Conservation (phyloP, 495 filamentous ascomycete species). For the Aspergillus ostianus region DNA sequence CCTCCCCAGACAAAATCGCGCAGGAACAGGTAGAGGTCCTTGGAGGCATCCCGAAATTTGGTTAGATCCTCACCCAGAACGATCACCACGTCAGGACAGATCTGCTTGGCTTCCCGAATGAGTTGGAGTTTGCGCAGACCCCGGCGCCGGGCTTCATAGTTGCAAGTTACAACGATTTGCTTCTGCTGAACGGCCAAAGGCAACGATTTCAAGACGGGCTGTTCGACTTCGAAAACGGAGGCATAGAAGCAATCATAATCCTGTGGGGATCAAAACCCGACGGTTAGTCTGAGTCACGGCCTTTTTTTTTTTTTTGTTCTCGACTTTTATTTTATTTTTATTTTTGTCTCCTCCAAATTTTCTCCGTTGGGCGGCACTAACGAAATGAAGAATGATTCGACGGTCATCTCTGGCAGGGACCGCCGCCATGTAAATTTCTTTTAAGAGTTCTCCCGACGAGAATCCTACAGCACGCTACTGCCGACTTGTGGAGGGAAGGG, state of each 20-base stretch:
- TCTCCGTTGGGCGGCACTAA: constrained; percentile 36
- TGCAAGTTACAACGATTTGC: constrained; percentile 91
- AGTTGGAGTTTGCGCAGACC: constrained; percentile 83
- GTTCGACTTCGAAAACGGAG: constrained; percentile 78
- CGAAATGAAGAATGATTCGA: constrained; percentile 79
- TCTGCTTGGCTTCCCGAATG: constrained; percentile 73
- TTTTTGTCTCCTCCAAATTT: not conserved
- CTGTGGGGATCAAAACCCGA: constrained; percentile 35
- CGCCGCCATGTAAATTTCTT: constrained; percentile 31
- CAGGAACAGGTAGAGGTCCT: constrained; percentile 70
- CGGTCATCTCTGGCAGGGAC: constrained; percentile 55
- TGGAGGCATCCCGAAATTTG: constrained; percentile 81
- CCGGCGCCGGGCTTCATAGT: constrained; percentile 77
- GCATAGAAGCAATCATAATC: constrained; percentile 96
- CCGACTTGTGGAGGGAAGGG: too few species aligned
- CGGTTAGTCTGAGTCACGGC: constrained; percentile 14
- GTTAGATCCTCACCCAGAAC: constrained; percentile 85
- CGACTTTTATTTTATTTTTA: not conserved
- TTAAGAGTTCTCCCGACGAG: not conserved
- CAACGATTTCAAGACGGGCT: constrained; percentile 66
- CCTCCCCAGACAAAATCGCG: constrained; percentile 69
- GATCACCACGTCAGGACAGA: constrained; percentile 82
- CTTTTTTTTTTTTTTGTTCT: not conserved
- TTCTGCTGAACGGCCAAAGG: constrained; percentile 82
- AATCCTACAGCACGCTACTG: not conserved